Evolutionary conservation across 2,329 filamentous ascomycete species (phyloP).

Genomic region (Metarhizium brunneum): DNA sequence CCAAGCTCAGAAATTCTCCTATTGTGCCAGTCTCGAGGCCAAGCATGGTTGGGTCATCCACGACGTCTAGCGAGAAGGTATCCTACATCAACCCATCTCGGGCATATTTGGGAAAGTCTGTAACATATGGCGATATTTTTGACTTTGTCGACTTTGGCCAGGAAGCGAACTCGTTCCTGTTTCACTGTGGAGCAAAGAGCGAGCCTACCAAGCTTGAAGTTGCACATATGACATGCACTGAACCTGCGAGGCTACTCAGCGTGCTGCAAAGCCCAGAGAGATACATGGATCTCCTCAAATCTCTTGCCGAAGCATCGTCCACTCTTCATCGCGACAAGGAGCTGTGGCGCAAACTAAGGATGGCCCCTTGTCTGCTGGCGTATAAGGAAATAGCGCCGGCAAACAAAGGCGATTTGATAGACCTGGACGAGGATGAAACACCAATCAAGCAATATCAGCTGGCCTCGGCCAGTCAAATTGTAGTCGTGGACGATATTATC

Average conservation of each 20-base stretch:
- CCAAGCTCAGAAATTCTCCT: constrained; percentile 50
- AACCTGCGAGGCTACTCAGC: constrained; percentile 73
- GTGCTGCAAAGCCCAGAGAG: constrained; percentile 75
- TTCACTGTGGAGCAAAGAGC: constrained; percentile 80
- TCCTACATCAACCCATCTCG: constrained; percentile 53
- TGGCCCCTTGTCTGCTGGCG: constrained; percentile 69
- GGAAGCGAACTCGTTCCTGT: constrained; percentile 80
- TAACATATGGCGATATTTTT: constrained; percentile 77
- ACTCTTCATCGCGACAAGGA: constrained; percentile 69
- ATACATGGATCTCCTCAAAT: constrained; percentile 75
- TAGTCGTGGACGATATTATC: constrained; percentile 80
- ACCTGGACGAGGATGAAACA: constrained; percentile 51
- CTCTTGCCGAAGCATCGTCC: constrained; percentile 63
- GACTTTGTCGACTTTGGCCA: constrained; percentile 92
- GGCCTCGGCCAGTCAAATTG: constrained; percentile 59
- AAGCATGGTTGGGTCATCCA: constrained; percentile 20
- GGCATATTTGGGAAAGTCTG: constrained; percentile 69
- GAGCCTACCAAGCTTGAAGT: constrained; percentile 85
- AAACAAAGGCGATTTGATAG: constrained; percentile 36
- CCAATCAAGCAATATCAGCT: constrained; percentile 72
- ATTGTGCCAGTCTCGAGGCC: constrained; percentile 60
- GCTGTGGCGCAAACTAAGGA: constrained; percentile 67
- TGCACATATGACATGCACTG: constrained; percentile 70
- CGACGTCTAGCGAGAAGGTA: constrained; percentile 27
- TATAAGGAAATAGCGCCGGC: constrained; percentile 59